Percentiles rank a stretch among this genome's conserved stretches.
Evolutionary conservation across 2,329 filamentous ascomycete genomes (phyloP).

Genomic region (Curvularia lunata): DNA sequence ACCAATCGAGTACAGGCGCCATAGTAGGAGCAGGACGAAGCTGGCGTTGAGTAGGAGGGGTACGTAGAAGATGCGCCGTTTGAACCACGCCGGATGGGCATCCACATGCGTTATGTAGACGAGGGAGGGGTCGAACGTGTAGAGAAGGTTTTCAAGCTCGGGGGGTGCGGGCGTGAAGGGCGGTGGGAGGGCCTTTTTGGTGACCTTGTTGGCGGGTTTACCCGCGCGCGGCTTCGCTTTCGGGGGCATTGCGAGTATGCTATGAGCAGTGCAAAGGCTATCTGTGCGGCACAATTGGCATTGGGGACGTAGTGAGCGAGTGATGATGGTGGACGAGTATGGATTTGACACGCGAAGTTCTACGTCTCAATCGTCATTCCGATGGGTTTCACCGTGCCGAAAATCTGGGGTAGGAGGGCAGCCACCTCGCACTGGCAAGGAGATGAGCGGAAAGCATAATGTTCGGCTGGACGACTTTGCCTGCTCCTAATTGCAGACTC

Average conservation of each 20-base stretch:
- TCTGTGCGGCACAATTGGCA: background rate
- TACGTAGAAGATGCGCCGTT: conserved; percentile 81
- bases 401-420: conserved; percentile 11
- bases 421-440: background rate
- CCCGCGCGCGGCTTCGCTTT: conserved; percentile 27
- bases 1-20: conserved; percentile 71
- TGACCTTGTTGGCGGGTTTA: conserved; percentile 12
- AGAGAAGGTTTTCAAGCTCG: conserved; percentile 69
- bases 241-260: conserved; percentile 24
- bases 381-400: conserved; percentile 17
- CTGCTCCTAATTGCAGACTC: background rate
- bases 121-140: conserved; percentile 68
- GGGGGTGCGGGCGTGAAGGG: conserved; percentile 69
- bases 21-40: conserved; percentile 68
- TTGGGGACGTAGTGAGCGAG: conserved; percentile 6
- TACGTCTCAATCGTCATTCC: conserved; percentile 10
- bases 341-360: background rate
- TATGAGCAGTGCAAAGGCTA: background rate
- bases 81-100: conserved; percentile 70
- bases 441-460: background rate
- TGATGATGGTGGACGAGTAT: background rate
- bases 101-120: conserved; percentile 90
- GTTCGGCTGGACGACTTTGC: background rate
- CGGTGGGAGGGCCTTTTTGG: conserved; percentile 49
- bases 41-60: conserved; percentile 77